Evolutionary conservation across 208 protist species (phyloP).

Genomic region (Leishmania guyanensis): DNA sequence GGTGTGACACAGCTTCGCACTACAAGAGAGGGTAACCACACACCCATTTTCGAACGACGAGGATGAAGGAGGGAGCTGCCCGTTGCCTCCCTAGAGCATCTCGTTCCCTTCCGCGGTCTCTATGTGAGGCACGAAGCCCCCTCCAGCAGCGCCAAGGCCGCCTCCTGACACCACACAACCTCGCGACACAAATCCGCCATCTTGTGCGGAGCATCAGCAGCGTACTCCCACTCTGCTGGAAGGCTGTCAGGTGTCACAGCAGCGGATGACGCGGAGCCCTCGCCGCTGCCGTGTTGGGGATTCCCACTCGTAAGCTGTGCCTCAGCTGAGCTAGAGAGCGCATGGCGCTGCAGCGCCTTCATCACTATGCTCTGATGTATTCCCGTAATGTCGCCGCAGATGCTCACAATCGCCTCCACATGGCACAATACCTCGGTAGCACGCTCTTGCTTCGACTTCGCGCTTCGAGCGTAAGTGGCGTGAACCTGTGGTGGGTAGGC

Average conservation of each 20-base stretch:
- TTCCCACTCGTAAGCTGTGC: not conserved
- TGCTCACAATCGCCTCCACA: conserved; percentile 17
- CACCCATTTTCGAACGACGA: not conserved
- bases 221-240: conserved; percentile 19
- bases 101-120: not conserved
- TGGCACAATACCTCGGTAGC: not conserved
- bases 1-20: too few species aligned
- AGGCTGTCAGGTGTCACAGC: not conserved
- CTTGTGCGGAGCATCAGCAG: conserved; percentile 1
- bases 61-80: too few species aligned
- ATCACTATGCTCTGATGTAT: not conserved
- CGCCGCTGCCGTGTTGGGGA: too few species aligned
- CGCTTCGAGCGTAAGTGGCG: not conserved
- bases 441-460: not conserved
- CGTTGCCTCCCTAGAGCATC: not conserved
- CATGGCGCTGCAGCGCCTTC: conserved; percentile 17
- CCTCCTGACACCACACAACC: conserved; percentile 24
- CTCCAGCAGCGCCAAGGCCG: conserved; percentile 19
- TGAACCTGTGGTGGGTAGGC: not conserved
- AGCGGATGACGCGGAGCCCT: not conserved
- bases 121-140: conserved; percentile 1
- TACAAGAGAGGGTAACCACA: not conserved
- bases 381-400: conserved; percentile 21
- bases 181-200: conserved; percentile 19
- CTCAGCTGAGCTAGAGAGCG: conserved; percentile 7